Evolutionary conservation across 257 asterid genomes (phyloP).

Genomic region (Paulownia fortunei): DNA sequence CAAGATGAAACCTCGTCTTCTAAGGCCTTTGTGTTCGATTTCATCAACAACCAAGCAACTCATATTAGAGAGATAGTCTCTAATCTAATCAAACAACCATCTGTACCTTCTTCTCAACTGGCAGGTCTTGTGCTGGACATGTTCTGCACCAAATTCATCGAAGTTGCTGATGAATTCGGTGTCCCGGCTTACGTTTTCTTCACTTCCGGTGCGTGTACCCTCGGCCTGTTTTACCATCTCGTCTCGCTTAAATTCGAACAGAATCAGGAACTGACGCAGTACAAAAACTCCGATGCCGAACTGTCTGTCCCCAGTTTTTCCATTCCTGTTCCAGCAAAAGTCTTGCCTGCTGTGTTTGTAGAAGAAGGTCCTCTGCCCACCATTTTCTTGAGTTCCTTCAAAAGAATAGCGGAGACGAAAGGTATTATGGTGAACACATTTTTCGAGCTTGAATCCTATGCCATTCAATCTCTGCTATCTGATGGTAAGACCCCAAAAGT

Average conservation of each 20-base stretch:
- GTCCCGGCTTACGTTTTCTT: conserved; percentile 54
- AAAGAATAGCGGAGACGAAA: conserved; percentile 27
- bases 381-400: background rate
- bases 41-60: conserved; percentile 34
- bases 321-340: conserved; percentile 40
- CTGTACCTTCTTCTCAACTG: background rate
- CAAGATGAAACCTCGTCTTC: background rate
- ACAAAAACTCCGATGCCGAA: conserved; percentile 31
- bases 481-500: conserved; percentile 31
- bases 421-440: conserved; percentile 60
- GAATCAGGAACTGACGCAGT: conserved; percentile 15
- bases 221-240: conserved; percentile 37
- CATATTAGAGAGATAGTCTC: conserved; percentile 39
- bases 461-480: conserved; percentile 24
- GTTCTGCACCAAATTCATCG: conserved; percentile 60
- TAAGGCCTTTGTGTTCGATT: background rate
- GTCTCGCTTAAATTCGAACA: conserved; percentile 36
- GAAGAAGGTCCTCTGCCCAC: background rate
- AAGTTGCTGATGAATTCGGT: conserved; percentile 53
- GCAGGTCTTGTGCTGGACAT: conserved; percentile 58
- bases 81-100: conserved; percentile 1
- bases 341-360: conserved; percentile 34
- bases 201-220: conserved; percentile 49
- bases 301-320: conserved; percentile 30
- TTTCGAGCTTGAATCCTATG: conserved; percentile 49